Evolutionary conservation across 2,329 filamentous ascomycete species (phyloP).

Genomic region (Talaromyces pinophilus): DNA sequence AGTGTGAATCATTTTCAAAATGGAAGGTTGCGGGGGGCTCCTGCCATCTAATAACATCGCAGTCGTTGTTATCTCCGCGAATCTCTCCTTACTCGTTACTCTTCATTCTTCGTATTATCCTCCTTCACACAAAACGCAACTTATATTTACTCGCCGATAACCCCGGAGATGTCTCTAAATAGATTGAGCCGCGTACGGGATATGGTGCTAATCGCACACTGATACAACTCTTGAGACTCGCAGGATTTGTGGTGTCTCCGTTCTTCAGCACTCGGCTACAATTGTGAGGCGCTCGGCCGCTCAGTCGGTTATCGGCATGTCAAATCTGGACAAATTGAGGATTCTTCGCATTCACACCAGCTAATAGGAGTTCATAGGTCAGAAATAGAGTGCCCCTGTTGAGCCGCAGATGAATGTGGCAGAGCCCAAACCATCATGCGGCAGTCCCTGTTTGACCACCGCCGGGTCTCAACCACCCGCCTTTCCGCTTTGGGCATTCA

Average conservation of each 20-base stretch:
- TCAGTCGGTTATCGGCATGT: neutral
- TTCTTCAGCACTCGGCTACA: neutral
- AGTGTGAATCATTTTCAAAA: neutral
- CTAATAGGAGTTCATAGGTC: neutral
- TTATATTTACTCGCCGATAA: too few species aligned
- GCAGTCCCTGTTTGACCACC: conserved; percentile 14
- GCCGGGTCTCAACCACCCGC: neutral
- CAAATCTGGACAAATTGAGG: neutral
- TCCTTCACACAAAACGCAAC: neutral
- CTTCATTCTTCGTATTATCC: neutral
- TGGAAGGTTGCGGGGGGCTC: neutral
- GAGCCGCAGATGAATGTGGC: conserved; percentile 9
- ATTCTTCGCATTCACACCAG: neutral
- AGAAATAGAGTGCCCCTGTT: neutral
- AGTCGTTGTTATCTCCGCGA: neutral
- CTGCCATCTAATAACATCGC: neutral
- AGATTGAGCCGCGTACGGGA: neutral
- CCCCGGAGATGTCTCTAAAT: too few species aligned
- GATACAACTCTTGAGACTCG: conserved; percentile 4
- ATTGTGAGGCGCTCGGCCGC: neutral
- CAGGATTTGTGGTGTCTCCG: neutral
- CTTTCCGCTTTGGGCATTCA: neutral
- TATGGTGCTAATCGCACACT: neutral
- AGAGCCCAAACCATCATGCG: conserved; percentile 14
- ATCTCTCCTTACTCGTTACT: neutral